These are phyloP conservation scores for Lentinula edodes DNA, from an alignment of 768 basidiomycete species.

Conservation along the genomic window DNA sequence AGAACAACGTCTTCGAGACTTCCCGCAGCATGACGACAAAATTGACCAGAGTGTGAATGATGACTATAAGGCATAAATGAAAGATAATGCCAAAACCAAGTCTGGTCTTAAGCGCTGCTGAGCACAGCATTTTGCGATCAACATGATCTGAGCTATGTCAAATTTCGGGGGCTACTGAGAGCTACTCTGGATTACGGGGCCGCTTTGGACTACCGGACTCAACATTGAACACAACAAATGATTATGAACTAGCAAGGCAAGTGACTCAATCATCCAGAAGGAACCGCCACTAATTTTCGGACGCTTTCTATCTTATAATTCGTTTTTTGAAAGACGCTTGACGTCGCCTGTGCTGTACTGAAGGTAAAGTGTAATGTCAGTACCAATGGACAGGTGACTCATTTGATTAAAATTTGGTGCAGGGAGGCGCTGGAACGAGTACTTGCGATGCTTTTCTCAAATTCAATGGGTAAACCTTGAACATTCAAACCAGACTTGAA, in stretches of 20 bases:
- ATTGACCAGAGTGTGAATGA: constrained; percentile 91
- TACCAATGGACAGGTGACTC: neutral
- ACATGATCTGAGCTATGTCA: too few relatives aligned
- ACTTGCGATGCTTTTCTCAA: neutral
- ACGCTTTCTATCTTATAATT: too few relatives aligned
- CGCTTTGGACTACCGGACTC: too few relatives aligned
- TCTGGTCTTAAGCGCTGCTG: neutral
- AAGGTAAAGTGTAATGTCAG: neutral
- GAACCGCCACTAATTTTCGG: too few relatives aligned
- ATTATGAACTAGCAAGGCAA: too few relatives aligned
- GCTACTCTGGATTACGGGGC: too few relatives aligned
- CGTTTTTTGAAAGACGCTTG: neutral
- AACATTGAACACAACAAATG: too few relatives aligned
- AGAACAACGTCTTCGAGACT: constrained; percentile 74
- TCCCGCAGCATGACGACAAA: constrained; percentile 86
- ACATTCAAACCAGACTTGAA: neutral
- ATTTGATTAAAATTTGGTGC: neutral
- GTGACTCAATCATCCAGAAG: too few relatives aligned
- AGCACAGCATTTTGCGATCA: neutral
- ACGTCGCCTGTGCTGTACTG: neutral
- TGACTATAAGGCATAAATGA: constrained; percentile 55
- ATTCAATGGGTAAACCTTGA: neutral
- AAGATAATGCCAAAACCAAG: neutral
- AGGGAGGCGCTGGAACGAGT: neutral
- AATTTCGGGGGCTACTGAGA: too few relatives aligned